Percentiles rank a stretch among this genome's conserved stretches.
Evolutionary conservation across 2,329 filamentous ascomycete genomes (phyloP).

Genomic region (Claviceps monticola): DNA sequence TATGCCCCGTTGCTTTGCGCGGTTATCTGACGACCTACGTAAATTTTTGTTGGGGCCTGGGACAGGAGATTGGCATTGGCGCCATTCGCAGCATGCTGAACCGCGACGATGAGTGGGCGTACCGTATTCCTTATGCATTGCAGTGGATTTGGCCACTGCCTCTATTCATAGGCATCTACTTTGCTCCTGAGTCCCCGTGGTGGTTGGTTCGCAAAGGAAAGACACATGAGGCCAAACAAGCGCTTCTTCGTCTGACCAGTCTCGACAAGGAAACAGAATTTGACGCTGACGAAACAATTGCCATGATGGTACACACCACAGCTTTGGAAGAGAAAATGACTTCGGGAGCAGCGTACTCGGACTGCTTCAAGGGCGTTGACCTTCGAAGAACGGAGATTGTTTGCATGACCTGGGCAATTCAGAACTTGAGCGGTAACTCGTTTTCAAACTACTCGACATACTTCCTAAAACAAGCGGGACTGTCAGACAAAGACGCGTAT

Average conservation of each 20-base stretch:
- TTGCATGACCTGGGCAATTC: constrained; percentile 50
- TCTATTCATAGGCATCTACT: constrained; percentile 49
- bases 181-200: constrained; percentile 60
- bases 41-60: constrained; percentile 68
- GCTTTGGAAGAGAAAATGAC: constrained; percentile 67
- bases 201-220: constrained; percentile 59
- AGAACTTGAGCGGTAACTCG: constrained; percentile 48
- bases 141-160: constrained; percentile 71
- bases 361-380: constrained; percentile 74
- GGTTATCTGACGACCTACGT: constrained; percentile 62
- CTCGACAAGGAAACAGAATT: constrained; percentile 53
- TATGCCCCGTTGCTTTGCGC: constrained; percentile 58
- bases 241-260: constrained; percentile 52
- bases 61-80: constrained; percentile 60
- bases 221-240: constrained; percentile 50
- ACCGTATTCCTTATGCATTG: constrained; percentile 55
- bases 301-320: constrained; percentile 88
- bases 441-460: constrained; percentile 54
- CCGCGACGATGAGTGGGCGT: constrained; percentile 53
- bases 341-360: constrained; percentile 57
- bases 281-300: constrained; percentile 69
- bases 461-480: constrained; percentile 46
- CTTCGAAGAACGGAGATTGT: constrained; percentile 62
- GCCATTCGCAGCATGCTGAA: constrained; percentile 55
- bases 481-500: constrained; percentile 37